Conservation (phyloP, 768 basidiomycete genomes). For the Mycena metata region DNA sequence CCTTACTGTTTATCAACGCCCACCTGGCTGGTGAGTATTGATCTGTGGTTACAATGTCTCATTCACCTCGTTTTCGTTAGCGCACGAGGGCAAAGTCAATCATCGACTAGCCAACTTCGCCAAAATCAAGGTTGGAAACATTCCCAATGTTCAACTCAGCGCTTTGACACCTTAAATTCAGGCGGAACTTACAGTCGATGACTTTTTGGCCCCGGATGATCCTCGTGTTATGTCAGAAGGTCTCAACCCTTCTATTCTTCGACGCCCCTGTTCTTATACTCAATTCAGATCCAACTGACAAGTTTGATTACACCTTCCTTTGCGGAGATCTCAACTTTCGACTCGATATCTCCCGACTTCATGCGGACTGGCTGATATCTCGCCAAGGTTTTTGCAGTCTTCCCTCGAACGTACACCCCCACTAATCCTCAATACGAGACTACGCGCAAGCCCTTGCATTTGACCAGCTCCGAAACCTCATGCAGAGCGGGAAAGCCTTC, state of each 20-base stretch:
- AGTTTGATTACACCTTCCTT: slow-evolving; percentile 90
- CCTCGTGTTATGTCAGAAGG: slow-evolving; percentile 81
- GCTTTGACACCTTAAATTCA: slow-evolving; percentile 43
- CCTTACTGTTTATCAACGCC: slow-evolving; percentile 90
- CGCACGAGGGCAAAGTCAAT: slow-evolving; percentile 81
- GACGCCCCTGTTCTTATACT: slow-evolving; percentile 15
- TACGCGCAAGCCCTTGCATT: slow-evolving; percentile 90
- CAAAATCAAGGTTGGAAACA: slow-evolving; percentile 85
- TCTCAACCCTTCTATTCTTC: slow-evolving; percentile 43
- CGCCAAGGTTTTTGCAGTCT: slow-evolving; percentile 68
- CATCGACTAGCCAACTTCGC: slow-evolving; percentile 87
- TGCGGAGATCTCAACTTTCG: slow-evolving; percentile 95
- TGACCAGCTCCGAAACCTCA: slow-evolving; percentile 87
- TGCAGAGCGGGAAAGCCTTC: slow-evolving; percentile 78
- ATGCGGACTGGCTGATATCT: slow-evolving; percentile 95
- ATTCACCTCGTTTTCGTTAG: slow-evolving; percentile 50
- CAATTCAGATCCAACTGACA: slow-evolving; percentile 80
- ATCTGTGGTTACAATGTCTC: neutral
- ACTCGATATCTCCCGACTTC: slow-evolving; percentile 87
- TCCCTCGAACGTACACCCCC: too few relatives aligned
- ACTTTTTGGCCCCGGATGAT: slow-evolving; percentile 77
- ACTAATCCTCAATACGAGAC: slow-evolving; percentile 60
- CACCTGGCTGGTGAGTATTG: slow-evolving; percentile 81
- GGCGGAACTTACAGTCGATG: slow-evolving; percentile 84
- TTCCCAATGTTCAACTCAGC: neutral